Base-by-base conservation (phyloP, 495 filamentous ascomycete species). In the Pseudomonodictys pantanalensis region DNA sequence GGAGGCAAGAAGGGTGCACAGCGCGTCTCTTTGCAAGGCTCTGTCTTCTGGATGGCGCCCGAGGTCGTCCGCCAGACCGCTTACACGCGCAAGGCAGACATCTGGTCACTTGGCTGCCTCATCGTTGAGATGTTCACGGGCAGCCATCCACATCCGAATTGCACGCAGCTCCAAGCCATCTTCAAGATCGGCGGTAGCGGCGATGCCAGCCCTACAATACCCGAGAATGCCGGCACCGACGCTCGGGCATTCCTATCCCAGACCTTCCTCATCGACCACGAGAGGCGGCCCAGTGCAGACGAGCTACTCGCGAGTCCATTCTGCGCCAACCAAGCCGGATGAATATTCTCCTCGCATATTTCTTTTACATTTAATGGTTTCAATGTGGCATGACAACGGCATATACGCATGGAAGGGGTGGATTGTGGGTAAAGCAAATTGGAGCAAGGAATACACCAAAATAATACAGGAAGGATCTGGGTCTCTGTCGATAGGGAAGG, bases 101-200 rank as follows among this genome's bases (percentile, higher is more conserved):
- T 99, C 69, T 99, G 93, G 93, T 95, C 90, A 52, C 79, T 99
- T 30, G 93, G 93, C 22, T 99, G 93, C 72, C 76, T 99, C 18
- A 88, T 99, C 43, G 93, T 99, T 25, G 93, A 99, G 75, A 99
- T 99, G 93, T 95, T 99, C 77, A 97, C 92, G 15, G 93, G 93
- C 35, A 86, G 83, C 26, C 93, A 99, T 69, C 93, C 93, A 12
- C 97, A 96, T 81, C 93, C 93, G 0, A 92, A 97, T 75, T 96
- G 91, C 75, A 92, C 89, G 44, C 93, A 99, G 74, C 75, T 99
- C 61, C 93, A 97, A 70, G 93, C 93, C 44, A 99, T 99, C 72
- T 99, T 97, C 77, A 93, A 95, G 74, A 97, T 99, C 68, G 93
- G 74, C 15, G 69, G 93, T 26, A 89, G 85, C 60, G 83, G 86